Evolutionary conservation across 2,329 filamentous ascomycete genomes (phyloP).

Genomic region (Gnomoniopsis smithogilvyi): DNA sequence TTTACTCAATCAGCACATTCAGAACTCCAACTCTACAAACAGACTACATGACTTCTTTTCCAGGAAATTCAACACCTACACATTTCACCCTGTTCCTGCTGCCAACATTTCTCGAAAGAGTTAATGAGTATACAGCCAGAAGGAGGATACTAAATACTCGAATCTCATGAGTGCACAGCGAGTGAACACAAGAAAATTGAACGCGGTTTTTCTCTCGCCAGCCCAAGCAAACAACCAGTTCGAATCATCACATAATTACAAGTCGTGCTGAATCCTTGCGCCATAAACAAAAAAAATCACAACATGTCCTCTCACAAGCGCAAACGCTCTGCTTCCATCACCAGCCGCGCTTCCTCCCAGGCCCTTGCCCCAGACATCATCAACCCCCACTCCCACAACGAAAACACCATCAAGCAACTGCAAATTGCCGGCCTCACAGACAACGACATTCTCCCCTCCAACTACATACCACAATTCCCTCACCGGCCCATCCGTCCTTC

Average conservation of each 20-base stretch:
- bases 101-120: too few relatives aligned
- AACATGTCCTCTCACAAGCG: constrained; percentile 29
- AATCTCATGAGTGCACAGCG: too few relatives aligned
- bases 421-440: constrained; percentile 49
- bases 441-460: constrained; percentile 39
- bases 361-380: constrained; percentile 35
- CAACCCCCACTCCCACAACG: constrained; percentile 55
- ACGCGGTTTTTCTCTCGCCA: background rate
- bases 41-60: too few relatives aligned
- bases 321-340: constrained; percentile 27
- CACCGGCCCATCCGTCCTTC: constrained; percentile 34
- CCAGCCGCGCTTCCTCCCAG: constrained; percentile 15
- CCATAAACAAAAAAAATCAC: constrained; percentile 11
- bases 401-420: constrained; percentile 50
- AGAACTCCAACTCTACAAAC: too few relatives aligned
- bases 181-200: too few relatives aligned
- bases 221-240: background rate
- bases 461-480: constrained; percentile 43
- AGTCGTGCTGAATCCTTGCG: background rate
- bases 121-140: too few relatives aligned
- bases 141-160: too few relatives aligned
- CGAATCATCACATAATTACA: too few relatives aligned
- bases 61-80: too few relatives aligned
- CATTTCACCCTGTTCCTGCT: too few relatives aligned
- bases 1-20: too few relatives aligned